Evolutionary conservation across 2,329 filamentous ascomycete genomes (phyloP).

Genomic region (Penicillium sp.): DNA sequence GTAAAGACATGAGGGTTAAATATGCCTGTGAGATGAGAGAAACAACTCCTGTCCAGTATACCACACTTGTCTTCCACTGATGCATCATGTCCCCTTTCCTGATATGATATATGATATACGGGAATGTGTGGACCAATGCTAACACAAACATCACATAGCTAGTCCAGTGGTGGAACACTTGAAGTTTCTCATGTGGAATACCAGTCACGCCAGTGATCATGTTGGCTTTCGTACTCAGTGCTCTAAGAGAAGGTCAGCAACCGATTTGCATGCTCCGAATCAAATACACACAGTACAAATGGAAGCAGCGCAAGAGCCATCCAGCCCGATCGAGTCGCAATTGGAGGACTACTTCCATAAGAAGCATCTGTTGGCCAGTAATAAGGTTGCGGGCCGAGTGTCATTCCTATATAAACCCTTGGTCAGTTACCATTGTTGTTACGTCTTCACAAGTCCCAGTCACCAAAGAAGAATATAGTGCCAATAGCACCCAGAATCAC

Average conservation of each 20-base stretch:
- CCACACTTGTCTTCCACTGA: conserved; percentile 46
- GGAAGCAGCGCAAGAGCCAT: conserved; percentile 53
- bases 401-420: conserved; percentile 40
- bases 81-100: conserved; percentile 49
- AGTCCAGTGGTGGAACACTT: conserved; percentile 54
- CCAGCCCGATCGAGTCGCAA: conserved; percentile 54
- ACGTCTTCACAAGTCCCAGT: conserved; percentile 17
- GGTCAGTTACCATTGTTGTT: background rate
- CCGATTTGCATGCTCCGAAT: background rate
- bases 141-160: conserved; percentile 57
- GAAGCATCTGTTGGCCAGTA: conserved; percentile 53
- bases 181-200: conserved; percentile 57
- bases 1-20: conserved; percentile 55
- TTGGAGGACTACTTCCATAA: conserved; percentile 53
- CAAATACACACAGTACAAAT: conserved; percentile 46
- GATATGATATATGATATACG: conserved; percentile 56
- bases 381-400: conserved; percentile 52
- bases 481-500: conserved; percentile 43
- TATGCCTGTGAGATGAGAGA: conserved; percentile 55
- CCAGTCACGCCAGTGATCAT: conserved; percentile 55
- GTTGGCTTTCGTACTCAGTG: conserved; percentile 56
- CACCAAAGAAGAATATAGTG: conserved; percentile 47
- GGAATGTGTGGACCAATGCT: conserved; percentile 59
- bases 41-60: conserved; percentile 58
- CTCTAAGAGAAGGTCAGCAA: conserved; percentile 27